Percentiles rank a stretch among this genome's conserved stretches.
phyloP scores from a whole-genome alignment of 805 yeast species.

The Yamadazyma endophytica region DNA sequence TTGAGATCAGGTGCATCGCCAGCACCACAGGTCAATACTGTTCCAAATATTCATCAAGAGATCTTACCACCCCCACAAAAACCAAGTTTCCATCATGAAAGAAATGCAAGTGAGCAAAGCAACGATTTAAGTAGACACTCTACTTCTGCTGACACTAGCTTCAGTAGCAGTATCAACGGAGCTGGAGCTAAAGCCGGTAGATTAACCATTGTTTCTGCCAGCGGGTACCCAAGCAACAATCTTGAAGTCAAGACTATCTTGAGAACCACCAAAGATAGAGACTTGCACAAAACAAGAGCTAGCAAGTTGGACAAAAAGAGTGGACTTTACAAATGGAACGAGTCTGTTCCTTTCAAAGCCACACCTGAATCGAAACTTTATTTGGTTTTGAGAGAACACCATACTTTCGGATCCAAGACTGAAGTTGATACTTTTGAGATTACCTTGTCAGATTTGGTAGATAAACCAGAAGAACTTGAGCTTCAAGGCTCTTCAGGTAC shows the following conservation, averaged over 20 bases:
- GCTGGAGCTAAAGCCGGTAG: slow-evolving; percentile 49
- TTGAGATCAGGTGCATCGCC: slow-evolving; percentile 27
- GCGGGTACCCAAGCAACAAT: slow-evolving; percentile 32
- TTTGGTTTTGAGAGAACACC: slow-evolving; percentile 62
- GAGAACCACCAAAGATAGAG: slow-evolving; percentile 48
- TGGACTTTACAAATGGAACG: slow-evolving; percentile 54
- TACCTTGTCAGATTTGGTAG: slow-evolving; percentile 46
- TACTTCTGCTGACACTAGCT: slow-evolving; percentile 16
- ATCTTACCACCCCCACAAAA: slow-evolving; percentile 36
- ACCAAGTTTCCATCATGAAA: slow-evolving; percentile 20
- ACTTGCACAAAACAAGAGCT: slow-evolving; percentile 60
- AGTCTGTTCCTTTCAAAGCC: slow-evolving; percentile 64
- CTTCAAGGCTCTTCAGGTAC: slow-evolving; percentile 35
- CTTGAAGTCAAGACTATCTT: slow-evolving; percentile 54
- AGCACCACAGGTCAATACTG: slow-evolving; percentile 13
- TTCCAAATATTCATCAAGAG: slow-evolving; percentile 30
- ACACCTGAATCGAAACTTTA: slow-evolving; percentile 55
- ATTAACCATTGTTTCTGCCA: slow-evolving; percentile 46
- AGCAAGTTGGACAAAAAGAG: slow-evolving; percentile 40
- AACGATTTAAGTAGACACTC: slow-evolving; percentile 24
- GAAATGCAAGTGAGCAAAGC: slow-evolving; percentile 19
- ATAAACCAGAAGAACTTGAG: slow-evolving; percentile 37
- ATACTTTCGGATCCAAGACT: slow-evolving; percentile 65
- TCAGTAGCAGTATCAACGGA: slow-evolving; percentile 30
- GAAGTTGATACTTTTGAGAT: slow-evolving; percentile 60